Evolutionary conservation across 2,329 filamentous ascomycete genomes (phyloP).

Genomic region (Colletotrichum eremochloae): DNA sequence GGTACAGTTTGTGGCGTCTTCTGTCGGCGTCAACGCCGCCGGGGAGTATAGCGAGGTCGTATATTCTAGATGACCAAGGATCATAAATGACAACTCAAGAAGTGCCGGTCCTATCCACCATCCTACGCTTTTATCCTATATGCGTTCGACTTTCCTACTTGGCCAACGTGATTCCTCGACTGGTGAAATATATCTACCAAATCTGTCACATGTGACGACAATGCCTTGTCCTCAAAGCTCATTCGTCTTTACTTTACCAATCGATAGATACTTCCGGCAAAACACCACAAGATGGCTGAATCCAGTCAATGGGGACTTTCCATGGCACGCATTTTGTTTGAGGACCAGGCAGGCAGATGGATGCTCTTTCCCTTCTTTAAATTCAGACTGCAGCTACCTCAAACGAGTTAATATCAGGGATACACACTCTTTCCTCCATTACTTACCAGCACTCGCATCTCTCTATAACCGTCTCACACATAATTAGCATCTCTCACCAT

Average conservation of each 20-base stretch:
- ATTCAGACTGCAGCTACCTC: neutral
- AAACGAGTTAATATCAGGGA: neutral
- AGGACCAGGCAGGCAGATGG: neutral
- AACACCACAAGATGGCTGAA: neutral
- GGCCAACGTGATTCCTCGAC: too few relatives aligned
- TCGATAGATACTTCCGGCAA: neutral
- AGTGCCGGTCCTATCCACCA: neutral
- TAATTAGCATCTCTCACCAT: neutral
- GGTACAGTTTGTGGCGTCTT: constrained; percentile 27
- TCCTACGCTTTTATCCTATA: neutral
- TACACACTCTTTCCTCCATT: neutral
- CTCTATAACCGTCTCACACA: neutral
- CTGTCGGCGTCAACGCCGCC: constrained; percentile 15
- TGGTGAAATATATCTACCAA: neutral
- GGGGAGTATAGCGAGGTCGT: constrained; percentile 30
- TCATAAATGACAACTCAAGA: neutral
- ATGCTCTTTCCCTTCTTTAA: neutral
- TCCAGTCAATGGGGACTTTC: neutral
- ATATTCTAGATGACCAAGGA: constrained; percentile 21
- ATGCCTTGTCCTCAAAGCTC: neutral
- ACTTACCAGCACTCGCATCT: neutral
- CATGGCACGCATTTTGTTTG: neutral
- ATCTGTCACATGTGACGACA: neutral
- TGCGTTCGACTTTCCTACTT: neutral
- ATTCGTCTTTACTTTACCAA: neutral